phyloP scores from a whole-genome alignment of 495 filamentous ascomycete species.

The Pseudomonodictys pantanalensis region DNA sequence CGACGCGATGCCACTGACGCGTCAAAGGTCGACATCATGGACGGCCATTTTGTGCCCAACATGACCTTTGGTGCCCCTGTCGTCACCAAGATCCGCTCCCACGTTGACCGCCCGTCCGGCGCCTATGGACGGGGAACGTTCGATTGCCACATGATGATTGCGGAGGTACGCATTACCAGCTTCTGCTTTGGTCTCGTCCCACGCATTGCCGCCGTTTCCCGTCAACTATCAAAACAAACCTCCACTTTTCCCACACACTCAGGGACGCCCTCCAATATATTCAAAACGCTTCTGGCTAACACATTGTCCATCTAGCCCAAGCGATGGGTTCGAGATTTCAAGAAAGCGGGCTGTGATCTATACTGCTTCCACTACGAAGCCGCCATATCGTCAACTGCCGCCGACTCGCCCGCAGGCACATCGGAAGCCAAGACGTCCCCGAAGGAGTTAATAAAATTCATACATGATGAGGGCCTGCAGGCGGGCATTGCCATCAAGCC shows the following conservation, averaged over 20 bases:
- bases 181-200: not conserved
- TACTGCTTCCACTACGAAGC: conserved; percentile 99
- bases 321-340: conserved; percentile 94
- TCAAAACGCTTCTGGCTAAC: conserved; percentile 17
- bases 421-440: conserved; percentile 70
- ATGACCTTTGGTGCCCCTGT: conserved; percentile 95
- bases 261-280: conserved; percentile 28
- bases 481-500: conserved; percentile 97
- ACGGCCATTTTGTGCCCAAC: conserved; percentile 97
- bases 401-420: conserved; percentile 68
- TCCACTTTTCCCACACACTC: conserved; percentile 2
- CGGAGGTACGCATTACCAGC: conserved; percentile 72
- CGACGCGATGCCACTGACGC: conserved; percentile 22
- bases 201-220: conserved; percentile 24
- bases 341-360: conserved; percentile 89
- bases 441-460: conserved; percentile 79
- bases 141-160: conserved; percentile 99
- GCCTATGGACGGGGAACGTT: conserved; percentile 80
- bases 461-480: conserved; percentile 83
- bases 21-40: conserved; percentile 45
- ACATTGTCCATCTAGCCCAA: conserved; percentile 63
- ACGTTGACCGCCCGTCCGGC: conserved; percentile 63
- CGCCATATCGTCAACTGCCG: conserved; percentile 78
- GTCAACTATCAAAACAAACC: not conserved
- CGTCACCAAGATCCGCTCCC: conserved; percentile 83